Conservation (phyloP, 805 yeast species). For the Metschnikowia colocasiae region DNA sequence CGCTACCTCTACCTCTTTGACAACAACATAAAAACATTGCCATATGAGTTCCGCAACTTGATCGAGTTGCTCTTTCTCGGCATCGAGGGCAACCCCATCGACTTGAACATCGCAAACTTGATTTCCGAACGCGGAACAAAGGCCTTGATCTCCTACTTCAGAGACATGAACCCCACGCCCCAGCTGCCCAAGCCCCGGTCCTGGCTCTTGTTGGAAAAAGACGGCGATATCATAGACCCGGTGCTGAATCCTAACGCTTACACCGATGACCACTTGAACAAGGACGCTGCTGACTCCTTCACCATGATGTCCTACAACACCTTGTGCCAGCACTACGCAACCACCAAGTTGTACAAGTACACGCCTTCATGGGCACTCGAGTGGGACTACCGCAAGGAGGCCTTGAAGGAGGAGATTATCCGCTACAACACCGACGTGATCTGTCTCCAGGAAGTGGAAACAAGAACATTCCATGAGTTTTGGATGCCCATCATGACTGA, state of each 20-base stretch:
- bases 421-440: slow-evolving; percentile 67
- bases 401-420: slow-evolving; percentile 68
- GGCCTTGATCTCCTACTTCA: slow-evolving; percentile 70
- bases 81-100: slow-evolving; percentile 87
- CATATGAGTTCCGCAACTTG: slow-evolving; percentile 80
- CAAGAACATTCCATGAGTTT: slow-evolving; percentile 76
- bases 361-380: slow-evolving; percentile 97
- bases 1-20: slow-evolving; percentile 84
- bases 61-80: slow-evolving; percentile 85
- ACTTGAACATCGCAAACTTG: slow-evolving; percentile 57
- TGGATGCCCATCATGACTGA: slow-evolving; percentile 75
- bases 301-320: slow-evolving; percentile 86
- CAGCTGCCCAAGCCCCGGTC: slow-evolving; percentile 69
- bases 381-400: slow-evolving; percentile 86
- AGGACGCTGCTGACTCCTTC: slow-evolving; percentile 42
- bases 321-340: slow-evolving; percentile 93
- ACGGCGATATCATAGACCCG: slow-evolving; percentile 56
- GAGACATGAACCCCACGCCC: slow-evolving; percentile 76
- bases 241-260: slow-evolving; percentile 30
- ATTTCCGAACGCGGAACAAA: slow-evolving; percentile 80
- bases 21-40: slow-evolving; percentile 71
- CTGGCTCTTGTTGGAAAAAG: slow-evolving; percentile 78
- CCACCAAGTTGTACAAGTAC: slow-evolving; percentile 84
- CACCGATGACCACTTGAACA: slow-evolving; percentile 25
- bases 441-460: slow-evolving; percentile 95